Evolutionary conservation across 306 rosid species (phyloP).

Genomic region (Albizia julibrissin): DNA sequence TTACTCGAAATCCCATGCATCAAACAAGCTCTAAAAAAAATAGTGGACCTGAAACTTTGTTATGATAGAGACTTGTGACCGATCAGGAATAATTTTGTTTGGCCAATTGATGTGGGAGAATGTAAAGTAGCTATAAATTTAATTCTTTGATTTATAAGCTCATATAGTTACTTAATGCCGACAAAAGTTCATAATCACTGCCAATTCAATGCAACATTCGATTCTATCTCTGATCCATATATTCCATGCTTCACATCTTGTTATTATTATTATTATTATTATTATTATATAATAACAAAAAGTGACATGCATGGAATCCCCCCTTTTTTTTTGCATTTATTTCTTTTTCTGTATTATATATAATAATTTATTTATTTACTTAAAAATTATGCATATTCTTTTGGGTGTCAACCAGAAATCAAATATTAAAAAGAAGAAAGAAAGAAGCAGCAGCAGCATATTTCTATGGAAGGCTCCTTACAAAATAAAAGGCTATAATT

Average conservation of each 20-base stretch:
- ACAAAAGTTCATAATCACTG: not conserved
- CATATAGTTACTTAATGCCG: not conserved
- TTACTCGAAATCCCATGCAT: rapidly evolving
- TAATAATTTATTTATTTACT: not conserved
- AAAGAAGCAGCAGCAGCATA: not conserved
- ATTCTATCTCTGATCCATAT: not conserved
- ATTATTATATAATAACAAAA: not conserved
- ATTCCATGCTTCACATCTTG: not conserved
- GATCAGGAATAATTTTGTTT: not conserved
- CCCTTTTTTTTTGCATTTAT: not conserved
- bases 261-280: not conserved
- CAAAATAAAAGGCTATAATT: not conserved
- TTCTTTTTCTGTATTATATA: not conserved
- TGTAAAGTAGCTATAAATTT: not conserved
- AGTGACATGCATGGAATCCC: not conserved
- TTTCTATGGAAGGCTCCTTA: not conserved
- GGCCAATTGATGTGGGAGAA: not conserved
- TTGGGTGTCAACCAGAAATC: not conserved
- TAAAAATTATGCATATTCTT: not conserved
- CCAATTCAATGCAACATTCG: not conserved
- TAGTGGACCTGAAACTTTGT: not conserved
- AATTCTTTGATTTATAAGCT: not conserved
- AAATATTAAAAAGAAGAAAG: not conserved
- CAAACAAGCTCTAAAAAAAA: not conserved
- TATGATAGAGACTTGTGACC: not conserved